phyloP scores from a whole-genome alignment of 2,329 filamentous ascomycete genomes.

The Harringtonia aguacate region DNA sequence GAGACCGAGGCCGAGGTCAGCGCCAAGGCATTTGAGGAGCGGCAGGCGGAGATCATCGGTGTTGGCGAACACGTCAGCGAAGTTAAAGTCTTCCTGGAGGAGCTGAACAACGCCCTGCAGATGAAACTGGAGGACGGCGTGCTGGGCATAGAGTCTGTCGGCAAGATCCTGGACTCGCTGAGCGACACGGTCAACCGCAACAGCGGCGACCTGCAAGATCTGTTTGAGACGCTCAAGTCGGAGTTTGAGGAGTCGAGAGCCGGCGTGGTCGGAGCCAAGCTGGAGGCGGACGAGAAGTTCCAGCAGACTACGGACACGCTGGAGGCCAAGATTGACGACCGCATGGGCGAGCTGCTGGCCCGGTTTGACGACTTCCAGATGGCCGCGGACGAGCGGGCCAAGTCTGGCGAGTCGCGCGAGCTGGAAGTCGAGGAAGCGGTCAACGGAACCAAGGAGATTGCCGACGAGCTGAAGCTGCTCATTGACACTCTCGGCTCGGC shows the following conservation, averaged over 20 bases:
- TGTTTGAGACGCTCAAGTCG: conserved; percentile 64
- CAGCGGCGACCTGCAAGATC: conserved; percentile 55
- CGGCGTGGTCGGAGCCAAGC: conserved; percentile 67
- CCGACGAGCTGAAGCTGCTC: conserved; percentile 78
- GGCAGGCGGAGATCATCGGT: conserved; percentile 71
- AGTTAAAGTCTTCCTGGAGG: conserved; percentile 66
- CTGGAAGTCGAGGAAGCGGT: conserved; percentile 64
- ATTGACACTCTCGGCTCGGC: conserved; percentile 76
- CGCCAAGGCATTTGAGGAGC: conserved; percentile 70
- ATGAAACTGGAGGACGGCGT: conserved; percentile 67
- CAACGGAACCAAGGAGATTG: conserved; percentile 62
- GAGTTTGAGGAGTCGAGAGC: conserved; percentile 84
- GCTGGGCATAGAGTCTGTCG: conserved; percentile 60
- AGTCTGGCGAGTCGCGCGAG: conserved; percentile 63
- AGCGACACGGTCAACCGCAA: conserved; percentile 52
- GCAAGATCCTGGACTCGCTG: conserved; percentile 57
- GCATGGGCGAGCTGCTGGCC: conserved; percentile 64
- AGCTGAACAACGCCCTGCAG: conserved; percentile 67
- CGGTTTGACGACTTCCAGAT: conserved; percentile 84
- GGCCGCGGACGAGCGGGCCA: conserved; percentile 61
- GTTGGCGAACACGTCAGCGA: conserved; percentile 59
- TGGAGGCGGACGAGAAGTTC: conserved; percentile 75
- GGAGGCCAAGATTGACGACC: conserved; percentile 48
- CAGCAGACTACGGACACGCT: conserved; percentile 45
- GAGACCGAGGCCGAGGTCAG: conserved; percentile 61